Evolutionary conservation across 2,329 filamentous ascomycete genomes (phyloP).

Genomic region (Apiospora rasikravindrae): DNA sequence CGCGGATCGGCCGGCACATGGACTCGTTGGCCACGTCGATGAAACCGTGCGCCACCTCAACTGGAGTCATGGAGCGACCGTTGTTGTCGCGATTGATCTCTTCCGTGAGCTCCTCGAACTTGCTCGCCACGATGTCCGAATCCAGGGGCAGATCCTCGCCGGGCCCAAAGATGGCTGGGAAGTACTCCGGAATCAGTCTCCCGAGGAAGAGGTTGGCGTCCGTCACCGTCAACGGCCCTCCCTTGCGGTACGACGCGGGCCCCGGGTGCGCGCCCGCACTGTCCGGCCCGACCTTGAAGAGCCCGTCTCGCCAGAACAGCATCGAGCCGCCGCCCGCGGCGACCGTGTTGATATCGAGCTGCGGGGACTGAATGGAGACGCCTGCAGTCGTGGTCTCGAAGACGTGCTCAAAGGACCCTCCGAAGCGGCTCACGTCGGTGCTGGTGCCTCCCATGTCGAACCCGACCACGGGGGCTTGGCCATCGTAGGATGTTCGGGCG

Average conservation of each 20-base stretch:
- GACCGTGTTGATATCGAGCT: slow-evolving; percentile 83
- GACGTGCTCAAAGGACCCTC: slow-evolving; percentile 45
- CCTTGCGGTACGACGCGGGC: slow-evolving; percentile 75
- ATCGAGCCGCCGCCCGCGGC: slow-evolving; percentile 74
- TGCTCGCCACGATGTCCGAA: slow-evolving; percentile 44
- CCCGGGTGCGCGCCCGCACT: slow-evolving; percentile 75
- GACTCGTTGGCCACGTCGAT: slow-evolving; percentile 78
- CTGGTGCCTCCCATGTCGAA: slow-evolving; percentile 81
- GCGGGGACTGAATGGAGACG: slow-evolving; percentile 78
- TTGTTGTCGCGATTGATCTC: slow-evolving; percentile 45
- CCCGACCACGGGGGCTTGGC: slow-evolving; percentile 71
- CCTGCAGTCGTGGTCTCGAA: slow-evolving; percentile 56
- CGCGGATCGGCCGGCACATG: slow-evolving; percentile 77
- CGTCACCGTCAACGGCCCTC: slow-evolving; percentile 72
- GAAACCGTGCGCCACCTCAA: slow-evolving; percentile 68
- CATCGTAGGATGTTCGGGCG: slow-evolving; percentile 68
- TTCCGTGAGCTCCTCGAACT: slow-evolving; percentile 48
- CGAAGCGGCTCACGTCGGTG: slow-evolving; percentile 76
- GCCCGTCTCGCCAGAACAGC: slow-evolving; percentile 72
- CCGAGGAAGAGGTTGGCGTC: slow-evolving; percentile 75
- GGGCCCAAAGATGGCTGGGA: slow-evolving; percentile 74
- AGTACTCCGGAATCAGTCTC: slow-evolving; percentile 62
- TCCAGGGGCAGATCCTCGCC: slow-evolving; percentile 62
- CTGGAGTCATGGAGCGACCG: slow-evolving; percentile 32
- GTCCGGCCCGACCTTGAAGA: slow-evolving; percentile 76